Evolutionary conservation across 192 early-diverging fungal species (phyloP).

Genomic region (Coemansia sp.): DNA sequence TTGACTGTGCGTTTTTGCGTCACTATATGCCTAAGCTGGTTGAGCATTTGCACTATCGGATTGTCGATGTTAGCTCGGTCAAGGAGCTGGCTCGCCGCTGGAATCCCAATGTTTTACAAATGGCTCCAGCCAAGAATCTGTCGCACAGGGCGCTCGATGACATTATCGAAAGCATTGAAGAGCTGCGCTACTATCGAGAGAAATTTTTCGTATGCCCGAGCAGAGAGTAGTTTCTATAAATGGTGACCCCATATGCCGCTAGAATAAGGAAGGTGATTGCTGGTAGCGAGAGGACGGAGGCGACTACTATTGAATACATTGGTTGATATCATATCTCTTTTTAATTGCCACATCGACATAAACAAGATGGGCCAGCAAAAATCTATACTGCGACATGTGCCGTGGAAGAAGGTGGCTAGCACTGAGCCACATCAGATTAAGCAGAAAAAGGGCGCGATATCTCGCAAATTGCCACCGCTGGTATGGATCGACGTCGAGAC

Average conservation of each 20-base stretch:
- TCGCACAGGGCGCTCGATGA: constrained; percentile 86
- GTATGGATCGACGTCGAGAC: constrained; percentile 33
- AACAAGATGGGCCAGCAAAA: neutral
- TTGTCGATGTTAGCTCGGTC: constrained; percentile 85
- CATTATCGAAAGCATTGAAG: constrained; percentile 88
- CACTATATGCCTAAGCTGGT: constrained; percentile 78
- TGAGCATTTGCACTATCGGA: constrained; percentile 80
- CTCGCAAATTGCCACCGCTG: constrained; percentile 13
- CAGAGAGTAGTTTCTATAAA: neutral
- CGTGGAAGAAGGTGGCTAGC: constrained; percentile 5
- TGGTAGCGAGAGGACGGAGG: neutral
- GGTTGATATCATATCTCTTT: neutral
- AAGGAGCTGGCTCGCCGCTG: constrained; percentile 86
- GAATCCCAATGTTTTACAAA: constrained; percentile 60
- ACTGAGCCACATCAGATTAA: neutral
- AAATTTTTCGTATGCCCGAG: constrained; percentile 58
- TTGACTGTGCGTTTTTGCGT: constrained; percentile 81
- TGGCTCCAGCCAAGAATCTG: constrained; percentile 62
- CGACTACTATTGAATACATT: neutral
- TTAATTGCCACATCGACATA: neutral
- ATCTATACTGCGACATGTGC: neutral
- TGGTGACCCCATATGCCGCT: neutral
- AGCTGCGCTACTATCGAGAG: constrained; percentile 75
- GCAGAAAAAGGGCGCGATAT: neutral
- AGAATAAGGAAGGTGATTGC: neutral